These are phyloP conservation scores for Chrysoporthe cubensis DNA, from an alignment of 2,329 filamentous ascomycete species.

Conservation along the genomic window DNA sequence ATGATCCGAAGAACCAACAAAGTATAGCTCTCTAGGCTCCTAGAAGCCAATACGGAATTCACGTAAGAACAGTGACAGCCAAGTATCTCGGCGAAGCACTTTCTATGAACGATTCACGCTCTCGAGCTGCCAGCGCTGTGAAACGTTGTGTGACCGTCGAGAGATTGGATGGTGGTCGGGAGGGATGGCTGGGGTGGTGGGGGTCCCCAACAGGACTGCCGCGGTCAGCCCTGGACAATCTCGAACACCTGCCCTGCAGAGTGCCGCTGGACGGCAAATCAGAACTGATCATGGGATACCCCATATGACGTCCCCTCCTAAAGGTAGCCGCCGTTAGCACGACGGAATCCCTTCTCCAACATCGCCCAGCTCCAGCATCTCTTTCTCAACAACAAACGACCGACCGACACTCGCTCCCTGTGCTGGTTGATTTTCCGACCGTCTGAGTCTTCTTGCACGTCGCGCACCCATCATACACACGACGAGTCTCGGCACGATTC, in stretches of 20 bases:
- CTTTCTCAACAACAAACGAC: neutral
- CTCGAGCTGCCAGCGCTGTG: too few species aligned
- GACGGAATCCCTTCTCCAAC: constrained; percentile 2
- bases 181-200: neutral
- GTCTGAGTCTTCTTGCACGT: neutral
- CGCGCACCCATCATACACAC: neutral
- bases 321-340: constrained; percentile 26
- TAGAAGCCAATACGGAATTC: neutral
- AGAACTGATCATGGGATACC: constrained; percentile 14
- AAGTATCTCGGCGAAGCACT: neutral
- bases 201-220: neutral
- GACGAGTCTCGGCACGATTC: constrained; percentile 9
- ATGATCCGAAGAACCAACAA: neutral
- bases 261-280: constrained; percentile 7
- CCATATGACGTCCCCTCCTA: constrained; percentile 26
- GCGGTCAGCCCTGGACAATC: neutral
- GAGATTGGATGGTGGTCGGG: neutral
- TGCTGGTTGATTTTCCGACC: too few species aligned
- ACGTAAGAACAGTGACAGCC: neutral
- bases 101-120: neutral
- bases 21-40: neutral
- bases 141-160: too few species aligned
- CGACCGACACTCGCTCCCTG: neutral
- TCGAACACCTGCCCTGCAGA: neutral
- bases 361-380: constrained; percentile 1